These are phyloP conservation scores for Trypanosoma boissoni DNA, from an alignment of 208 protist species.

Conservation along the genomic window DNA sequence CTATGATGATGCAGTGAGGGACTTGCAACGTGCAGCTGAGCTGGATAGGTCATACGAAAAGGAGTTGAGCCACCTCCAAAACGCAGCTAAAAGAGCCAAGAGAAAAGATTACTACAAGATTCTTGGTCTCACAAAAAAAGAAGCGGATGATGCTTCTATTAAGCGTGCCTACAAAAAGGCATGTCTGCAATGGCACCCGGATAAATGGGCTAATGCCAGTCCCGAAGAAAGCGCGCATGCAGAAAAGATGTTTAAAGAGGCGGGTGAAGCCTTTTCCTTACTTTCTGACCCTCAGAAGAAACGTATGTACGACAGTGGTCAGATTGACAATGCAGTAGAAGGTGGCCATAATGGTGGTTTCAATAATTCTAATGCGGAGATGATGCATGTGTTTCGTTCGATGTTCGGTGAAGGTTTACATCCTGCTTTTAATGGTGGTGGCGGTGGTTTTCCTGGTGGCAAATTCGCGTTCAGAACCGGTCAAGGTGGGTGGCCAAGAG, in stretches of 20 bases:
- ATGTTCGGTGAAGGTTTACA: slow-evolving; percentile 52
- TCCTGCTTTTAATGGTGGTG: no score
- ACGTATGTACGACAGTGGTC: slow-evolving; percentile 85
- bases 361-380: slow-evolving; percentile 29
- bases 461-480: no score
- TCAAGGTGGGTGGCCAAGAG: slow-evolving; percentile 13
- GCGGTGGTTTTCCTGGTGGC: slow-evolving; percentile 25
- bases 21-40: slow-evolving; percentile 84
- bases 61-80: slow-evolving; percentile 62
- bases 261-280: slow-evolving; percentile 64
- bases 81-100: slow-evolving; percentile 56
- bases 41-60: slow-evolving; percentile 57
- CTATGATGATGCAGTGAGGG: slow-evolving; percentile 82
- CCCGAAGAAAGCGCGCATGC: slow-evolving; percentile 43
- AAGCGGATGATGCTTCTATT: slow-evolving; percentile 30
- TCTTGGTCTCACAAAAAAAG: slow-evolving; percentile 58
- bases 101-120: slow-evolving; percentile 93
- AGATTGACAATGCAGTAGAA: slow-evolving; percentile 85
- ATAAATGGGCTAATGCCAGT: slow-evolving; percentile 38
- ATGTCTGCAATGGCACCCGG: slow-evolving; percentile 51
- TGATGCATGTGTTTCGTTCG: slow-evolving; percentile 58
- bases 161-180: slow-evolving; percentile 50
- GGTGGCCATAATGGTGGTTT: slow-evolving; percentile 29
- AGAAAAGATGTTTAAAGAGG: slow-evolving; percentile 52
- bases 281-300: slow-evolving; percentile 90